A percentile compares a stretch with the other conserved stretches of the same genome.
phyloP scores from a whole-genome alignment of 805 yeast genomes.

The Metschnikowia colocasiae region DNA sequence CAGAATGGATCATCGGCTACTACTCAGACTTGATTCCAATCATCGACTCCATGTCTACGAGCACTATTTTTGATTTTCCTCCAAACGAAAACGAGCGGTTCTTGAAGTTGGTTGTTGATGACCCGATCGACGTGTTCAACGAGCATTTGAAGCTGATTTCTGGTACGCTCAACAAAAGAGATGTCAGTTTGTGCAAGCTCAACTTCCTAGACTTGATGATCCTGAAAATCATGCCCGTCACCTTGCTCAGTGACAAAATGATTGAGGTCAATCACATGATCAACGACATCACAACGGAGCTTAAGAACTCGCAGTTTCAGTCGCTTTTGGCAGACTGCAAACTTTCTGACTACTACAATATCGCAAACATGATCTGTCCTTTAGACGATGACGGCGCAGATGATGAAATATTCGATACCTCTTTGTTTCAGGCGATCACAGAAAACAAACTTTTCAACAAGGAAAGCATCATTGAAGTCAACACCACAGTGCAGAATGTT shows the following conservation, averaged over 20 bases:
- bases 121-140: constrained; percentile 41
- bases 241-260: constrained; percentile 37
- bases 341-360: constrained; percentile 55
- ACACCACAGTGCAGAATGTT: constrained; percentile 45
- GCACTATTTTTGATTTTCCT: constrained; percentile 41
- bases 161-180: constrained; percentile 27
- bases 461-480: constrained; percentile 42
- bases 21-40: constrained; percentile 57
- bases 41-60: constrained; percentile 38
- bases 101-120: constrained; percentile 41
- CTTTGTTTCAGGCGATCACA: constrained; percentile 59
- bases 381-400: constrained; percentile 56
- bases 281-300: constrained; percentile 29
- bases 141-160: constrained; percentile 28
- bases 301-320: constrained; percentile 46
- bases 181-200: constrained; percentile 43
- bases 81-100: constrained; percentile 35
- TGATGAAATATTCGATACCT: constrained; percentile 55
- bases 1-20: constrained; percentile 77
- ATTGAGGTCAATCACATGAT: constrained; percentile 35
- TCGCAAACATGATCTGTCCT: constrained; percentile 71
- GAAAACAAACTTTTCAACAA: constrained; percentile 57
- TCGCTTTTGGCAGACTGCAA: constrained; percentile 50
- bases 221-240: constrained; percentile 49
- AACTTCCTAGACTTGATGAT: constrained; percentile 60